Base-by-base conservation (phyloP, 2,329 filamentous ascomycete species). In the Colletotrichum sublineola region DNA sequence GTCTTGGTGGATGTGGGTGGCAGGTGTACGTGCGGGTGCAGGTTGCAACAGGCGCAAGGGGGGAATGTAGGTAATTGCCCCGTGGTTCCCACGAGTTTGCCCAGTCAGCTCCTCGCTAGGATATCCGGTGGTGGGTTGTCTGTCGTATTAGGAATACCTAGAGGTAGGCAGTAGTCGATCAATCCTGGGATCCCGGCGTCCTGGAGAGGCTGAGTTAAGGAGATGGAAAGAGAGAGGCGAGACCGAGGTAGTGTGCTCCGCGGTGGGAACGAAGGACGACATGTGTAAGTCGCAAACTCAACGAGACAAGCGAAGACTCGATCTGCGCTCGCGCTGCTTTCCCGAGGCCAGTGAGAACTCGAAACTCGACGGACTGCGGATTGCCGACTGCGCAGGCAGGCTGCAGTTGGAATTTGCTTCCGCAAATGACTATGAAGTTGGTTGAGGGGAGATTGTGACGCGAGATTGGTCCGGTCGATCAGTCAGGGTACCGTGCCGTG, bases 251-350 rank as follows among this genome's bases (percentile, higher is more conserved):
- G 24, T 24, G 53, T 38, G 53, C 36, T 20, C 40, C 18, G 24
- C 20, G 14, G 24, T 24, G 6, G 3, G 44, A n/a, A n/a, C 36
- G 14, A 33, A n/a, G 12, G 14, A 38, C 46, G 64, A 14, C 31
- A 44, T 11, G 46, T 68, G 66, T 55, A 72, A 61, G 69, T 69
- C 46, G 58, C 64, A 40, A 36, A 56, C 55, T 56, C 55, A 38
- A 67, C 29, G 33, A 53, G 64, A 38, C 44, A 61, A 24, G 24
- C 24, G 24, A 24, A 63, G 42, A 57, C 52, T 46, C 65, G 57
- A 63, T 63, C 33, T 63, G 52, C 36, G 38, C 62, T 52, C 2
- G 20, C 29, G 29, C 46, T 12, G 46, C 46, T n/a, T 9, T 24
- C 9, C n/a, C 9, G 12, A 14, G 14, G 11, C 20, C 14, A 8